phyloP scores from a whole-genome alignment of 805 yeast genomes.

The Candida mattraensis region DNA sequence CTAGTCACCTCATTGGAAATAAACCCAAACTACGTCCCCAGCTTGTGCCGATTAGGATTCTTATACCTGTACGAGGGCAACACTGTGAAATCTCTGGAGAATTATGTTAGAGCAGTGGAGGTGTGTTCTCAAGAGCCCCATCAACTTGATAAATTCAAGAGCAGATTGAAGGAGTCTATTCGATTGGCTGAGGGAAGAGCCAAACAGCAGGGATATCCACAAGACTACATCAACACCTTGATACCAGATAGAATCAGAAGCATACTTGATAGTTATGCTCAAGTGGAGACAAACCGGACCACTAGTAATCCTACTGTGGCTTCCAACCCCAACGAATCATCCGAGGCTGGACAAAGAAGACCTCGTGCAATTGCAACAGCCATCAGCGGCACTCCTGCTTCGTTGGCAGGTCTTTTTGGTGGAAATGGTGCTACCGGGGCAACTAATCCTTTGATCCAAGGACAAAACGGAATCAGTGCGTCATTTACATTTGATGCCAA shows the following conservation, averaged over 20 bases:
- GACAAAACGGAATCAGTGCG: slow-evolving; percentile 8
- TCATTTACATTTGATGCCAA: slow-evolving; percentile 12
- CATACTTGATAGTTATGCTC: slow-evolving; percentile 22
- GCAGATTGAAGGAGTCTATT: slow-evolving; percentile 29
- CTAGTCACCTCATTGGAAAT: slow-evolving; percentile 32
- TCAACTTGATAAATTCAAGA: slow-evolving; percentile 25
- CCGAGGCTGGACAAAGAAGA: slow-evolving; percentile 13
- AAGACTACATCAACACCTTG: slow-evolving; percentile 28
- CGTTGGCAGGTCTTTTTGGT: slow-evolving; percentile 16
- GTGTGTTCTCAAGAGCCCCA: slow-evolving; percentile 18
- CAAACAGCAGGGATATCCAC: slow-evolving; percentile 33
- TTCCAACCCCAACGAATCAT: slow-evolving; percentile 12
- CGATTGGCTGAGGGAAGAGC: slow-evolving; percentile 32
- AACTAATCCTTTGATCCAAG: no score
- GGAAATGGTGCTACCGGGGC: slow-evolving; percentile 1
- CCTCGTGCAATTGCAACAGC: slow-evolving; percentile 19
- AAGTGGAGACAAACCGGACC: slow-evolving; percentile 5
- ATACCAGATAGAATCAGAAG: slow-evolving; percentile 26
- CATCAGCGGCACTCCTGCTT: slow-evolving; percentile 17
- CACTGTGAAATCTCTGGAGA: slow-evolving; percentile 35
- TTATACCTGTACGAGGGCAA: slow-evolving; percentile 37
- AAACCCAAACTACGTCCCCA: slow-evolving; percentile 38
- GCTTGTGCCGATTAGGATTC: slow-evolving; percentile 40
- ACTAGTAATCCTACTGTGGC: slow-evolving; percentile 17
- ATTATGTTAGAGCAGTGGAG: slow-evolving; percentile 37